Evolutionary conservation across 176 grass and related monocot genomes (phyloP).

Genomic region (Rhynchospora tenuis): DNA sequence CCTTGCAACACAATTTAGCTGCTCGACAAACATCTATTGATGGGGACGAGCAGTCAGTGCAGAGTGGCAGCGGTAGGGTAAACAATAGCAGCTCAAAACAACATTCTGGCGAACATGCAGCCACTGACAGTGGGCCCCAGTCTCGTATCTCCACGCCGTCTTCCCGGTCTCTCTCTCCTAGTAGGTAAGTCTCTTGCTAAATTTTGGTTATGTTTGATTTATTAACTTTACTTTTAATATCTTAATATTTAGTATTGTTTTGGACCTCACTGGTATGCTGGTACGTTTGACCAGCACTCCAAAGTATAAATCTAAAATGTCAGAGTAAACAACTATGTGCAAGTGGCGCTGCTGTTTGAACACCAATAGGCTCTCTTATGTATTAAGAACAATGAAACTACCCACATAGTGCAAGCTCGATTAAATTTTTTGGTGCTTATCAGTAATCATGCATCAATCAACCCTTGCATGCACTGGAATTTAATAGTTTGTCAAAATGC

Average conservation of each 20-base stretch:
- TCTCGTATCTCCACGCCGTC: constrained; percentile 79
- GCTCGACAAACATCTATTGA: constrained; percentile 11
- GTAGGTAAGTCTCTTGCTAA: constrained; percentile 37
- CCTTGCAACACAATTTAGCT: background rate
- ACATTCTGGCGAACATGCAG: constrained; percentile 14
- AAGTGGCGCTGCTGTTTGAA: background rate
- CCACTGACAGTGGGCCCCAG: constrained; percentile 28
- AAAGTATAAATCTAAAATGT: background rate
- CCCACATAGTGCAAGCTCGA: background rate
- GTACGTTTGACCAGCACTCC: background rate
- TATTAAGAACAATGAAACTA: background rate
- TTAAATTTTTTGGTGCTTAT: background rate
- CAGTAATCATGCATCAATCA: background rate
- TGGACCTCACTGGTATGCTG: background rate
- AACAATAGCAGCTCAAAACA: constrained; percentile 45
- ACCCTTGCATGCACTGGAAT: background rate
- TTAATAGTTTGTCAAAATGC: background rate
- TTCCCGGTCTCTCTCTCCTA: constrained; percentile 71
- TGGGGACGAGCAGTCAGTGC: background rate
- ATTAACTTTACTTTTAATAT: background rate
- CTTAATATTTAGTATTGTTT: background rate
- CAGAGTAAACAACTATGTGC: background rate
- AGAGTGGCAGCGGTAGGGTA: constrained; percentile 12
- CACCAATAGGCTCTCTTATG: background rate
- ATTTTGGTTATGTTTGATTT: background rate